phyloP scores from a whole-genome alignment of 306 rosid genomes.

The Morella rubra region DNA sequence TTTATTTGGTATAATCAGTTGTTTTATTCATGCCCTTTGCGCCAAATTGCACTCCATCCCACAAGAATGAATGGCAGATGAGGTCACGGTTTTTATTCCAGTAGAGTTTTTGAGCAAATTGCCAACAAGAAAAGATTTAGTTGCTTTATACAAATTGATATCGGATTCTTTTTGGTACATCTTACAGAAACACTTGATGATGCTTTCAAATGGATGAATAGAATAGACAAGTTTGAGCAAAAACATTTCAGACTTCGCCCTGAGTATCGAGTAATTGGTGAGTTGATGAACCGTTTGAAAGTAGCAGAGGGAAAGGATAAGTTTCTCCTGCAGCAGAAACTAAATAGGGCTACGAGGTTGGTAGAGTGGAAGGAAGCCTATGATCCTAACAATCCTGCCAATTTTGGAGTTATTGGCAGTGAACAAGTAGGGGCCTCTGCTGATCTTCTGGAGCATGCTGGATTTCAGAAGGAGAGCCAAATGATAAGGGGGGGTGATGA shows the following conservation, averaged over 20 bases:
- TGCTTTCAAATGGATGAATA: constrained; percentile 74
- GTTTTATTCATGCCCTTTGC: background rate
- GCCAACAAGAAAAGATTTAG: background rate
- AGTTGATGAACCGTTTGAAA: constrained; percentile 75
- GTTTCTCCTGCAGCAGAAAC: constrained; percentile 73
- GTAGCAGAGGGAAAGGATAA: constrained; percentile 74
- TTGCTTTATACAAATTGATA: background rate
- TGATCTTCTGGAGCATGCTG: constrained; percentile 52
- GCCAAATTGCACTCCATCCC: background rate
- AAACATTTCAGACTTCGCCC: constrained; percentile 67
- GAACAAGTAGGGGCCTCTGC: constrained; percentile 44
- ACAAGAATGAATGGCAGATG: background rate
- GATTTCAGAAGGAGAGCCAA: constrained; percentile 50
- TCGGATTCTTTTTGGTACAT: constrained; percentile 1
- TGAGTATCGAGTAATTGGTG: constrained; percentile 86
- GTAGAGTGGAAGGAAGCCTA: constrained; percentile 84
- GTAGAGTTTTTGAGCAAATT: background rate
- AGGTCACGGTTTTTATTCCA: background rate
- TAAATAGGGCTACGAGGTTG: constrained; percentile 82
- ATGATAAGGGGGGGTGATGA: constrained; percentile 37
- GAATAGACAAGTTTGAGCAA: constrained; percentile 76
- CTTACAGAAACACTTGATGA: constrained; percentile 70
- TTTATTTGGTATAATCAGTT: background rate
- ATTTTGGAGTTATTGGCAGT: constrained; percentile 66
- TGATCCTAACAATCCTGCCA: constrained; percentile 86